Base-by-base conservation (phyloP, 1,139 yeast species). In the Magnusiomyces starmeri region DNA sequence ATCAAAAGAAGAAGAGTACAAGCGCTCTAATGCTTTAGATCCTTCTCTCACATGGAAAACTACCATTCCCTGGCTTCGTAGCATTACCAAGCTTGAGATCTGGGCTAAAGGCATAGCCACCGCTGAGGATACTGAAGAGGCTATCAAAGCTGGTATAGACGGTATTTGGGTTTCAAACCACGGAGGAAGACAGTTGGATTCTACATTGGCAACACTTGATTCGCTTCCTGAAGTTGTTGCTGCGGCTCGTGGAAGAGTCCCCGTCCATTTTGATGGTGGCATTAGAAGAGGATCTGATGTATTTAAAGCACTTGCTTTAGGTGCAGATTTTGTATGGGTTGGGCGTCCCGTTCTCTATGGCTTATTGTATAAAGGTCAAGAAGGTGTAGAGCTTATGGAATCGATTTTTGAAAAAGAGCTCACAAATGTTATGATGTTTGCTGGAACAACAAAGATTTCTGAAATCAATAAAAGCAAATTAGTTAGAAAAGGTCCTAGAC, bases 121-220 rank as follows among this genome's bases (percentile, higher is more conserved):
- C 2, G 77, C 75, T 24, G 81, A 77, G 51, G 84, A 79, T 57
- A 75, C 80, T 16, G 60, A 77, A 44, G 66, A 64, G 54, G 81
- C 80, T n/a, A 76, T 78, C 3, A 75, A 78, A 54, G 62, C 74
- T 51, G 80, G 81, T 0, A 73, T 77, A 8, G 77, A 75, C 42
- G 84, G 83, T 9, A 75, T 81, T 52, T 77, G 82, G 52, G 72
- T 82, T 24, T 81, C 86, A 16, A 82, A 82, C 62, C 88, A 82
- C 60, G 88, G 88, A 26, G 88, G 88, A 20, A 69, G 88, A 51
- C 88, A 82, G 63, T 71, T 82, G 51, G 88, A 82, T 58, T 78
- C 75, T 54, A 74, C 83, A 2, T 71, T 75, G 60, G 78, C 86
- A 0, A 82, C 87, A 8, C 67, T 82, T 46, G 86, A 82, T 62